Conservation (phyloP, 2,329 filamentous ascomycete species). For the Ascochyta viciae-villosae region DNA sequence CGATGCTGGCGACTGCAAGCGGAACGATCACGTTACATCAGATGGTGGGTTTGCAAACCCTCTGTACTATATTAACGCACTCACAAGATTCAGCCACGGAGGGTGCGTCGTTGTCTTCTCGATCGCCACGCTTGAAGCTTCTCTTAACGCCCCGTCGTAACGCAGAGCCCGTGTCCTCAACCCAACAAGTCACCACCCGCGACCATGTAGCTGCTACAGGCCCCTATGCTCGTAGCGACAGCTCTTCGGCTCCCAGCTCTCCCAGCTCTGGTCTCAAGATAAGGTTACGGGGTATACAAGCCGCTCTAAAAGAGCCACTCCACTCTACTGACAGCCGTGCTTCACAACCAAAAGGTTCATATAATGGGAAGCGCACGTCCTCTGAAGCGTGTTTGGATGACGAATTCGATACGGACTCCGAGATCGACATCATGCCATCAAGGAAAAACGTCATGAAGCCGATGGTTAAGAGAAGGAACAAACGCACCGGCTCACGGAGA, state of each 20-base stretch:
- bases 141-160: neutral
- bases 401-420: slow-evolving; percentile 19
- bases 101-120: neutral
- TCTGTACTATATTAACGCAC: no score
- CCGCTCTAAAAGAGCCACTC: slow-evolving; percentile 6
- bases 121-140: neutral
- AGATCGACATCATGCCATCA: slow-evolving; percentile 20
- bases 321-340: neutral
- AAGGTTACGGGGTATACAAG: slow-evolving; percentile 19
- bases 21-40: neutral
- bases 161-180: neutral
- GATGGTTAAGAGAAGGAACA: neutral
- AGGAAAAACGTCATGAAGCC: neutral
- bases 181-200: neutral
- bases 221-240: no score
- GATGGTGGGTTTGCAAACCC: neutral
- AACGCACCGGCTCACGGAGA: neutral
- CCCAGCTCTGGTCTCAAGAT: slow-evolving; percentile 17
- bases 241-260: neutral
- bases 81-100: neutral
- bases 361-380: slow-evolving; percentile 6
- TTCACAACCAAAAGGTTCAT: neutral
- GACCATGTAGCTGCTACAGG: neutral
- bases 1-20: no score
- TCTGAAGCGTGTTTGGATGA: neutral